Evolutionary conservation across 148 eudicot genomes (phyloP), one percentile per base, ranked within the genome.

Genomic region (Rhododendron kiyosumense): DNA sequence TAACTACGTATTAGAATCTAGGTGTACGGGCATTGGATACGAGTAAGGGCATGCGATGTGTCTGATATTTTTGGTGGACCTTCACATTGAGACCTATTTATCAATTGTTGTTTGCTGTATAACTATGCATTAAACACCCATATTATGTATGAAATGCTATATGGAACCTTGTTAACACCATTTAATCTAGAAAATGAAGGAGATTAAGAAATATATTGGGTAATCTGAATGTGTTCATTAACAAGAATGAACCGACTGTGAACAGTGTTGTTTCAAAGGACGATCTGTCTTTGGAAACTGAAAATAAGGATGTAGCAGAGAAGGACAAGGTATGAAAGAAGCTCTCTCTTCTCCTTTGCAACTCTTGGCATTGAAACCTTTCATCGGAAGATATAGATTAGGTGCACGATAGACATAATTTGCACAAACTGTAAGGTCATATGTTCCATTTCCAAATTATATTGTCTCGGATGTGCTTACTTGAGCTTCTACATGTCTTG

Each of bases 401-500:
- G 3, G 41, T 71, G 38, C 32, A 71, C 5, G 76, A 71, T 1
- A 14, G 7, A 30, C 38, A 13, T 52, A 32, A 81, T 81, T 51
- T 26, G 65, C 41, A 28, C 36, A 4, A 82, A 82, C 49, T 82
- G 75, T 36, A n/a, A 82, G 34, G 51, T 82, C 74, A 32, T 41
- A 4, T 81, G 73, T 48, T 81, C 73, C 51, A 61, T 36, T 22
- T 38, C 75, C 49, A 61, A 24, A 48, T 38, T 38, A n/a, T 59
- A 13, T 63, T 36, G 32, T 26, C 18, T 43, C 54, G 36, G 83
- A 34, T 54, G 22, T 82, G 73, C 71, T 57, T 61, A 17, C 49
- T 20, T 82, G 32, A 38, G 51, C 52, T 82, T 82, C 45, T 82
- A 41, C 65, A 82, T 61, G 81, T 78, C 48, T 61, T 76, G 30